Conservation (phyloP, 345 rosid genomes). For the Eucalyptus polyanthemos region DNA sequence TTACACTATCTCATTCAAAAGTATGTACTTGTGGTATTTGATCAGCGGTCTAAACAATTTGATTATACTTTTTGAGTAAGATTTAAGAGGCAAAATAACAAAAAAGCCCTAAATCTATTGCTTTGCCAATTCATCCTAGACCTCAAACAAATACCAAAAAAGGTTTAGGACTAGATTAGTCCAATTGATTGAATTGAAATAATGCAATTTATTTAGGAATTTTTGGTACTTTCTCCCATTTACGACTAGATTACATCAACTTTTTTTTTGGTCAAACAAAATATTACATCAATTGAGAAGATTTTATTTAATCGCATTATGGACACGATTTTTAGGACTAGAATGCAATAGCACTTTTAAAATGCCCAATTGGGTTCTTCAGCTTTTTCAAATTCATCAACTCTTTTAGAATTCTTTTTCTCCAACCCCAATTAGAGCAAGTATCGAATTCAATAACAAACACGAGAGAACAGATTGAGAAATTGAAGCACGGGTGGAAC, state of each 20-base stretch:
- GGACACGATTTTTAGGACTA: background rate
- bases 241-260: background rate
- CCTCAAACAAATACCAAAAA: background rate
- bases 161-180: background rate
- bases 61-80: background rate
- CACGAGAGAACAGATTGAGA: background rate
- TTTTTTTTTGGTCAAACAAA: too few relatives aligned
- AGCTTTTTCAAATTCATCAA: background rate
- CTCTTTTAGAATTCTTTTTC: accelerated
- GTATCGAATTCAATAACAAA: background rate
- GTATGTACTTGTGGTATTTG: background rate
- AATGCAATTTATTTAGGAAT: background rate
- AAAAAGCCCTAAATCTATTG: background rate
- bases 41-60: background rate
- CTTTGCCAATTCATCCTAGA: background rate
- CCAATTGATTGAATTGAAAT: too few relatives aligned
- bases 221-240: too few relatives aligned
- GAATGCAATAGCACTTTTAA: background rate
- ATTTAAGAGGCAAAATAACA: background rate
- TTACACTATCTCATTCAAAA: background rate
- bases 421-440: background rate
- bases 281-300: background rate
- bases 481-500: background rate
- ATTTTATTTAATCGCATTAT: background rate
- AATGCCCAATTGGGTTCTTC: background rate